Evolutionary conservation across 139 green algal species (phyloP).

Genomic region (Closterium sp.): DNA sequence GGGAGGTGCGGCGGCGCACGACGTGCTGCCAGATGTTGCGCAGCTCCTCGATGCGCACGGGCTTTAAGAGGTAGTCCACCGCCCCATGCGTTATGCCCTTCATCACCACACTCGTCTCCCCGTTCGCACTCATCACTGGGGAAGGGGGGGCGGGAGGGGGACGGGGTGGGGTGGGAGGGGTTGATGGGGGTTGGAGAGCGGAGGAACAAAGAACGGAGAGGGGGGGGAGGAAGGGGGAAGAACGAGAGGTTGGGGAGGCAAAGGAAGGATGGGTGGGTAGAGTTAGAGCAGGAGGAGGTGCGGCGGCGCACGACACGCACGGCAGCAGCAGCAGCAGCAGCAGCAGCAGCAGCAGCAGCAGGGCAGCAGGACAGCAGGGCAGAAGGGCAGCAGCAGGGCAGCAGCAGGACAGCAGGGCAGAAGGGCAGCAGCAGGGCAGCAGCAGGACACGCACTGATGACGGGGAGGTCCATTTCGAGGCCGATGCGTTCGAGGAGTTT

Average conservation of each 20-base stretch:
- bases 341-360: too few relatives aligned
- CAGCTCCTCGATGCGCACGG: constrained; percentile 92
- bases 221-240: neutral
- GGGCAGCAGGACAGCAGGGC: too few relatives aligned
- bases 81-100: constrained; percentile 91
- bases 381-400: too few relatives aligned
- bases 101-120: constrained; percentile 83
- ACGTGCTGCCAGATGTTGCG: constrained; percentile 97
- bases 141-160: neutral
- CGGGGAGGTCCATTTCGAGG: constrained; percentile 88
- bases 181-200: too few relatives aligned
- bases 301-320: too few relatives aligned
- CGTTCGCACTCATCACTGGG: constrained; percentile 89
- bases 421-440: too few relatives aligned
- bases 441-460: constrained; percentile 79
- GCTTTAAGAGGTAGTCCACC: constrained; percentile 95
- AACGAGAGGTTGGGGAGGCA: neutral
- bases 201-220: neutral
- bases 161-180: neutral
- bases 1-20: constrained; percentile 55
- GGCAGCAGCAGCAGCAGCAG: too few relatives aligned
- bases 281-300: too few relatives aligned
- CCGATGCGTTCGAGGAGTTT: constrained; percentile 86
- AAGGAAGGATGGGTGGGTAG: too few relatives aligned
- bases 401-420: too few relatives aligned